These are phyloP conservation scores for Arabidopsis thaliana DNA, from an alignment of 345 rosid genomes.

Conservation along the genomic window DNA sequence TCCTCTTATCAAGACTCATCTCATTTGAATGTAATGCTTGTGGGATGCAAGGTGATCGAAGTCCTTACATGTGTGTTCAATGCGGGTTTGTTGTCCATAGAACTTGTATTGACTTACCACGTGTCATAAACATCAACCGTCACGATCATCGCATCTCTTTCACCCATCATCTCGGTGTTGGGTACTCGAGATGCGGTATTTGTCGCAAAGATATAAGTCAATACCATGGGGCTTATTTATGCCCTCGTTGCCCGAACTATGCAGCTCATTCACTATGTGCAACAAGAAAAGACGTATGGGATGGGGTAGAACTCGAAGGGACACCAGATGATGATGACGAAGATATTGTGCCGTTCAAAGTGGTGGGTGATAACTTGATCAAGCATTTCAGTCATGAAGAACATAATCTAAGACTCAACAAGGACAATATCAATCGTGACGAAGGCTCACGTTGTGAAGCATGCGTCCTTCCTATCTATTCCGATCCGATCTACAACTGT, in stretches of 20 bases:
- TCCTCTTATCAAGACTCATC: slow-evolving; percentile 5
- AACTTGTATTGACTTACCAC: slow-evolving; percentile 23
- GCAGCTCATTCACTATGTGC: slow-evolving; percentile 16
- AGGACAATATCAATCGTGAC: background rate
- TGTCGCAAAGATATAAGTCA: slow-evolving; percentile 2
- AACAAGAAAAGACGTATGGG: slow-evolving; percentile 17
- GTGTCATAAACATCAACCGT: slow-evolving; percentile 15
- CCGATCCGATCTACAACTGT: slow-evolving; percentile 18
- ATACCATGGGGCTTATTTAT: background rate
- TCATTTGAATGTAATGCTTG: slow-evolving; percentile 18
- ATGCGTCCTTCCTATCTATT: slow-evolving; percentile 5
- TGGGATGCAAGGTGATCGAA: slow-evolving; percentile 18
- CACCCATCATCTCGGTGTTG: background rate
- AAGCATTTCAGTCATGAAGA: slow-evolving; percentile 20
- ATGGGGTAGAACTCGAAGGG: slow-evolving; percentile 2
- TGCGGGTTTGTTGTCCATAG: slow-evolving; percentile 16
- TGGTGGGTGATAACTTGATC: slow-evolving; percentile 15
- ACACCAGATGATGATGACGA: background rate
- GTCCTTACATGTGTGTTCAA: slow-evolving; percentile 28
- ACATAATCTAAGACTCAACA: slow-evolving; percentile 6
- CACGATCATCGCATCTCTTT: slow-evolving; percentile 18
- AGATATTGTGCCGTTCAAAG: background rate
- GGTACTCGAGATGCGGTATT: background rate
- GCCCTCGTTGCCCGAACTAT: background rate
- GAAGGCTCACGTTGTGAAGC: slow-evolving; percentile 9